phyloP scores from a whole-genome alignment of 768 basidiomycete genomes.

The Tricholoma sp. region DNA sequence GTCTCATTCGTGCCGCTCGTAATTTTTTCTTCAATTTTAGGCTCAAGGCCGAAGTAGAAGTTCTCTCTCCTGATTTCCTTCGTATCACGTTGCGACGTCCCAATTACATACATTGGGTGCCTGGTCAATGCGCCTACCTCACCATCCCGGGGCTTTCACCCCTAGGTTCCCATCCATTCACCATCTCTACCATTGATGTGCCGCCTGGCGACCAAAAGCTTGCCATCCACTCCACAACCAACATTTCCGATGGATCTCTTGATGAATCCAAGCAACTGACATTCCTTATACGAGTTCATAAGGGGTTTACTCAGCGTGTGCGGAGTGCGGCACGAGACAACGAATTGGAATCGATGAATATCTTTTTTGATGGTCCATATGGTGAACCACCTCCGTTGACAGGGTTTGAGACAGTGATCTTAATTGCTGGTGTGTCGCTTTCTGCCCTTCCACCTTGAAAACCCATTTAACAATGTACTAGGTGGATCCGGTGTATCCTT shows the following conservation, averaged over 20 bases:
- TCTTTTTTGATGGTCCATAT: constrained; percentile 60
- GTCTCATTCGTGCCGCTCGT: constrained; percentile 38
- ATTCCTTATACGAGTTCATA: constrained; percentile 53
- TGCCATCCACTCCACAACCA: no score
- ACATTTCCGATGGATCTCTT: not conserved
- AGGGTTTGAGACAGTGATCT: constrained; percentile 39
- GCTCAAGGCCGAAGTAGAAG: constrained; percentile 33
- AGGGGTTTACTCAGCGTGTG: constrained; percentile 55
- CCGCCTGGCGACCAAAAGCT: not conserved
- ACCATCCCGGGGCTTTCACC: constrained; percentile 40
- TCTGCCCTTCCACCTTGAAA: no score
- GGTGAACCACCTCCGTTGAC: constrained; percentile 37
- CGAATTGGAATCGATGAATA: constrained; percentile 31
- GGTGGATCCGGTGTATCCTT: constrained; percentile 50
- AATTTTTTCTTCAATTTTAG: constrained; percentile 34
- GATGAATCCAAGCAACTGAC: constrained; percentile 34
- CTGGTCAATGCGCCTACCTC: constrained; percentile 51
- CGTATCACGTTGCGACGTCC: constrained; percentile 42
- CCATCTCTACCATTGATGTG: constrained; percentile 39
- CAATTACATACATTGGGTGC: constrained; percentile 32
- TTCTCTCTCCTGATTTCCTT: constrained; percentile 39
- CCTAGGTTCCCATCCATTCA: constrained; percentile 55
- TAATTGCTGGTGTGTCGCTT: constrained; percentile 36
- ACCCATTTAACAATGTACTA: constrained; percentile 9
- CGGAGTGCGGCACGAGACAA: constrained; percentile 23